A percentile compares a stretch with the other conserved stretches of the same genome.
Evolutionary conservation across 139 green algal genomes (phyloP).

Genomic region (Auxenochlorella protothecoides): DNA sequence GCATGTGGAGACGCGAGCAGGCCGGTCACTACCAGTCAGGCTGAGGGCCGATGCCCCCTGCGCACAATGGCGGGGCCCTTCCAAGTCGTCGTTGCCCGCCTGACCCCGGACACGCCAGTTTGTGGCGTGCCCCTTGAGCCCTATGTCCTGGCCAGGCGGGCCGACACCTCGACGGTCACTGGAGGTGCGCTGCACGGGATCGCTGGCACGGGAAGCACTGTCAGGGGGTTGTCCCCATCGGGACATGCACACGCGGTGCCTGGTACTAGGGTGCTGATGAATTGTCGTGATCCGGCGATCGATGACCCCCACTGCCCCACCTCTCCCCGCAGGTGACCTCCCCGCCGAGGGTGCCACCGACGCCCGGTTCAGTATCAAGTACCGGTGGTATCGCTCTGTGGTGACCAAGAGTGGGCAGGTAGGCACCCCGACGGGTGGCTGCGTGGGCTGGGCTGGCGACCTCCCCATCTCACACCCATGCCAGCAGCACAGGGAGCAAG

Average conservation of each 20-base stretch:
- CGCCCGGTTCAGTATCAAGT: conserved; percentile 60
- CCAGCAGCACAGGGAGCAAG: too few relatives aligned
- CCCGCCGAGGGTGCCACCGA: conserved; percentile 57
- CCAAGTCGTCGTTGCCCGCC: conserved; percentile 21
- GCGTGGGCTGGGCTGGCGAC: too few relatives aligned
- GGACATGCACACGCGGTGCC: too few relatives aligned
- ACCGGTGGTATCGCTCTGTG: conserved; percentile 77
- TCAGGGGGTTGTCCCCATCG: too few relatives aligned
- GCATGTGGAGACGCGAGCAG: too few relatives aligned
- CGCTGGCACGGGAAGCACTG: too few relatives aligned
- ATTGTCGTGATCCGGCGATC: neutral
- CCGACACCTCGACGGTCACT: conserved; percentile 43
- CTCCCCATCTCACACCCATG: too few relatives aligned
- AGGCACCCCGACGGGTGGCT: neutral
- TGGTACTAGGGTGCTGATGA: too few relatives aligned
- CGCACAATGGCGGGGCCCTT: conserved; percentile 13
- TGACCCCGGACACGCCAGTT: conserved; percentile 66
- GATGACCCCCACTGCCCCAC: too few relatives aligned
- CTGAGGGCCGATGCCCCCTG: too few relatives aligned
- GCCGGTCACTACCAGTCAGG: too few relatives aligned
- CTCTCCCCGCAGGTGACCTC: conserved; percentile 57
- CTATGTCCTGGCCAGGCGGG: conserved; percentile 72
- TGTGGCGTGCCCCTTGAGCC: conserved; percentile 70
- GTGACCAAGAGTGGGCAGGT: conserved; percentile 53
- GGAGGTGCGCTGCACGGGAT: conserved; percentile 10